These are phyloP conservation scores for Ramaria sp. DNA, from an alignment of 768 basidiomycete genomes.

Conservation along the genomic window DNA sequence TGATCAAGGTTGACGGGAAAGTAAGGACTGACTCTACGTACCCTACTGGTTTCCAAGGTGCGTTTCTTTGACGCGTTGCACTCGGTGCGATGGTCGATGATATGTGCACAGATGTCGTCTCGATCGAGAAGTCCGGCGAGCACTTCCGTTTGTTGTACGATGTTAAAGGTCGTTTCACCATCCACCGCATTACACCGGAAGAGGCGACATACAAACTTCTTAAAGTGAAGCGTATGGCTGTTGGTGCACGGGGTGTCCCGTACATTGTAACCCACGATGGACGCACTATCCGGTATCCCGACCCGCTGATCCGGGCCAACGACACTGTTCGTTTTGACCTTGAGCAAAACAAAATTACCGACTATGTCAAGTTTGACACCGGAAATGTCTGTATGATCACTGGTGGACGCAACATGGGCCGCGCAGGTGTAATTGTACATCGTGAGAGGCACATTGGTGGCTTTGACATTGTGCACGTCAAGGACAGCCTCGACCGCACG, in stretches of 20 bases:
- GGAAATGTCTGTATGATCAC: conserved; percentile 97
- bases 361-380: conserved; percentile 92
- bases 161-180: conserved; percentile 98
- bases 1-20: conserved; percentile 98
- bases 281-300: conserved; percentile 98
- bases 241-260: conserved; percentile 90
- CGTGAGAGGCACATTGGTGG: conserved; percentile 97
- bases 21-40: conserved; percentile 96
- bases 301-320: conserved; percentile 90
- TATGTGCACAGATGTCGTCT: conserved; percentile 66
- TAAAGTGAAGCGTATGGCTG: conserved; percentile 84
- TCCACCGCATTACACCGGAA: conserved; percentile 97
- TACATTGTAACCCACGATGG: conserved; percentile 98
- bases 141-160: conserved; percentile 99
- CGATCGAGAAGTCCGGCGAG: conserved; percentile 97
- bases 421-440: conserved; percentile 92
- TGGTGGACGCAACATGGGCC: conserved; percentile 99
- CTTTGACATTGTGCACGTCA: conserved; percentile 97
- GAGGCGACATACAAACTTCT: conserved; percentile 95
- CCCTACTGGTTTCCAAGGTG: conserved; percentile 97
- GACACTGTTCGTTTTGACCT: conserved; percentile 97
- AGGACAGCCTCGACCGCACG: conserved; percentile 88
- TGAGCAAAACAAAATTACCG: conserved; percentile 85
- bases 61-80: conserved; percentile 19
- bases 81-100: neutral